These are phyloP conservation scores for Gossypium herbaceum DNA, from an alignment of 345 rosid species.

Conservation along the genomic window DNA sequence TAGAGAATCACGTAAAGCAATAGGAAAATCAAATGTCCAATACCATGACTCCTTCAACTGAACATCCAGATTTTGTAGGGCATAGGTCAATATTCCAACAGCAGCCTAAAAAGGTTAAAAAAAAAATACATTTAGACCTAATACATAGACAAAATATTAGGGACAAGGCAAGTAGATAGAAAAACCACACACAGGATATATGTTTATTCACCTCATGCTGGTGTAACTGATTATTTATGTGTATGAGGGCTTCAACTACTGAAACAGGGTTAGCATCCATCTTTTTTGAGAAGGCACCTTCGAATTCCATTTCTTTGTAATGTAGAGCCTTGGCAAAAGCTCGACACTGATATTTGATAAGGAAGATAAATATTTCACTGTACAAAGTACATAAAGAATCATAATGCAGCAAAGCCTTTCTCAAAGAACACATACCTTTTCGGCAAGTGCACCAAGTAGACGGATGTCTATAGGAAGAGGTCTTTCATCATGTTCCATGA, in stretches of 20 bases:
- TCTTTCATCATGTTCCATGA: conserved; percentile 98
- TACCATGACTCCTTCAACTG: conserved; percentile 98
- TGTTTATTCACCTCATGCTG: conserved; percentile 77
- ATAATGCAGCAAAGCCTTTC: conserved; percentile 13
- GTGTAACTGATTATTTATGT: conserved; percentile 95
- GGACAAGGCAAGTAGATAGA: background rate
- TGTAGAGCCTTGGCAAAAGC: conserved; percentile 99
- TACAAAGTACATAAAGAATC: background rate
- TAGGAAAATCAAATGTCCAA: background rate
- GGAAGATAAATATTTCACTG: background rate
- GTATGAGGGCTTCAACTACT: conserved; percentile 95
- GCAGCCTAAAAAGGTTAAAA: conserved; percentile 61
- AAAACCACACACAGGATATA: background rate
- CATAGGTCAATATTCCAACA: conserved; percentile 93
- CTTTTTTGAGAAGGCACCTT: conserved; percentile 78
- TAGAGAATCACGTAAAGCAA: background rate
- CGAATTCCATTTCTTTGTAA: conserved; percentile 99
- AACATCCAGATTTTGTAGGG: conserved; percentile 85
- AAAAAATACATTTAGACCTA: conserved; percentile 15
- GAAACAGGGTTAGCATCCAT: conserved; percentile 97
- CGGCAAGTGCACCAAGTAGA: conserved; percentile 97
- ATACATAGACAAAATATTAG: background rate
- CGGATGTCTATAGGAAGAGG: conserved; percentile 99
- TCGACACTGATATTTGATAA: conserved; percentile 54
- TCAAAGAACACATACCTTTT: conserved; percentile 57